Percentiles rank a stretch among this genome's conserved stretches.
These are phyloP conservation scores for Hyaloscypha bicolor DNA, from an alignment of 495 filamentous ascomycete genomes.

Conservation along the genomic window DNA sequence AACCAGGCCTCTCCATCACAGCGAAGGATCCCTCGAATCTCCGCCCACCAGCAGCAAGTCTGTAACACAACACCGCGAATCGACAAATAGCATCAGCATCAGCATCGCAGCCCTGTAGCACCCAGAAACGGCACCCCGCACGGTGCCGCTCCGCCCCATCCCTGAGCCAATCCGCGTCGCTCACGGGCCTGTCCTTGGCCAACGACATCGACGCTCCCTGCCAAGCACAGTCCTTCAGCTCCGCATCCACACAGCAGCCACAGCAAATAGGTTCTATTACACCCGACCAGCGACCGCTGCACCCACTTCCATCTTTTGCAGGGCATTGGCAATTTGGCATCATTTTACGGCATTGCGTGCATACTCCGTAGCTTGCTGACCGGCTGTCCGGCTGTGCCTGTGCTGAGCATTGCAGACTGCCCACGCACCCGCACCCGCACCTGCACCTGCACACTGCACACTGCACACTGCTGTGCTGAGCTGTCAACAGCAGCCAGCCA, in stretches of 20 bases:
- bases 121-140: neutral
- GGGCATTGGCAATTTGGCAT: too few species aligned
- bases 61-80: neutral
- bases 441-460: too few species aligned
- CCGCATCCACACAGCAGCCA: neutral
- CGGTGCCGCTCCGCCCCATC: conserved; percentile 1
- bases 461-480: neutral
- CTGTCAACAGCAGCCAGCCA: conserved; percentile 4
- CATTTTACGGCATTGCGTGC: neutral
- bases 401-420: neutral
- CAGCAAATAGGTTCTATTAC: neutral
- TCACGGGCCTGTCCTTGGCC: neutral
- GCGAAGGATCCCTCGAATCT: neutral
- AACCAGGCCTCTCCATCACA: neutral
- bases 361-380: neutral
- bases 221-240: neutral
- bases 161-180: neutral
- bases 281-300: too few species aligned
- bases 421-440: too few species aligned
- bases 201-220: neutral
- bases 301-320: neutral
- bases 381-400: neutral
- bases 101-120: neutral
- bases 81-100: conserved; percentile 1
- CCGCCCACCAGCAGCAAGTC: neutral